These are phyloP conservation scores for Russula sp. DNA, from an alignment of 768 basidiomycete genomes.

Conservation along the genomic window DNA sequence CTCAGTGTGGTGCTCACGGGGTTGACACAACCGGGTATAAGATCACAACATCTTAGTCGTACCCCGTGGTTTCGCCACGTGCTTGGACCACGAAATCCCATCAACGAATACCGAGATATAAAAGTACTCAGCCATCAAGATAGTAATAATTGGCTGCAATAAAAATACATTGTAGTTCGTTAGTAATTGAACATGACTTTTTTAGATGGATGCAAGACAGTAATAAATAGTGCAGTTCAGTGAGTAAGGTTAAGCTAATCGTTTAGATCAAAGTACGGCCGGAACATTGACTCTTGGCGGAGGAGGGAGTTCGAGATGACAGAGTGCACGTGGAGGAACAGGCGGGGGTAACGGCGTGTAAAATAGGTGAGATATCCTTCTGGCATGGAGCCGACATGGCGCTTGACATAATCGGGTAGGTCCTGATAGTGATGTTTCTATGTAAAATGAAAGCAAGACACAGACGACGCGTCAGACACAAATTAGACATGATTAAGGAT, in stretches of 20 bases:
- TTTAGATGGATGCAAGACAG: constrained; percentile 3
- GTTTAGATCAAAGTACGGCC: constrained; percentile 76
- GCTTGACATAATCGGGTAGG: constrained; percentile 86
- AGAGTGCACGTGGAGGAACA: constrained; percentile 90
- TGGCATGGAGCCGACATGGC: constrained; percentile 86
- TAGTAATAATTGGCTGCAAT: constrained; percentile 19
- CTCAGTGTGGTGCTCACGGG: too few species aligned
- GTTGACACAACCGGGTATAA: too few species aligned
- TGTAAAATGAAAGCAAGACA: not conserved
- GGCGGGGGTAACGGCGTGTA: constrained; percentile 83
- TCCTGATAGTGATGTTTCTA: constrained; percentile 99
- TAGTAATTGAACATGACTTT: not conserved
- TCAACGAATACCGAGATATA: constrained; percentile 15
- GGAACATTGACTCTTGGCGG: constrained; percentile 85
- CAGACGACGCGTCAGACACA: constrained; percentile 9
- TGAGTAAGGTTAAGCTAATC: constrained; percentile 35
- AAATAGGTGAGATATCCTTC: constrained; percentile 92
- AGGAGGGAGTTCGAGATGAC: constrained; percentile 74
- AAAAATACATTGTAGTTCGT: constrained; percentile 32
- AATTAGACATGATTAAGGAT: not conserved
- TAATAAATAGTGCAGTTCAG: not conserved
- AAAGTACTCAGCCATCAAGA: not conserved
- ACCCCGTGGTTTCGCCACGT: too few species aligned
- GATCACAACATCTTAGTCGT: too few species aligned
- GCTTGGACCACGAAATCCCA: not conserved